These are phyloP conservation scores for Solanum hybrid DNA, from an alignment of 305 asterid genomes.

Conservation along the genomic window DNA sequence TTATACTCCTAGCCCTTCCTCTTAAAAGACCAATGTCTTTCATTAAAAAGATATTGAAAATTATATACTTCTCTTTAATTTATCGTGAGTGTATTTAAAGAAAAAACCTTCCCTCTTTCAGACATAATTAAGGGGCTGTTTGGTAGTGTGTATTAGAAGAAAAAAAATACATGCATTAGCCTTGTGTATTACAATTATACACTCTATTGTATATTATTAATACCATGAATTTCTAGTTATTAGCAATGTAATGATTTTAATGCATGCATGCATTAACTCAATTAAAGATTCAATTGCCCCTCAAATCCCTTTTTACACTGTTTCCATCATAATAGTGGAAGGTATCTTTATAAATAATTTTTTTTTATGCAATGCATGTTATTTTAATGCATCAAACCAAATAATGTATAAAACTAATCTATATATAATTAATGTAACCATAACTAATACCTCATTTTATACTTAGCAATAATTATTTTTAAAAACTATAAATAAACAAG, in stretches of 20 bases:
- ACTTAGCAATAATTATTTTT: background rate
- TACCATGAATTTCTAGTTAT: too few species aligned
- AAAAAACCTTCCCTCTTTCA: accelerated
- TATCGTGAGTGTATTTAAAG: background rate
- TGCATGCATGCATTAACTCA: background rate
- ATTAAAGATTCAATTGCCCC: background rate
- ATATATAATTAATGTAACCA: too few species aligned
- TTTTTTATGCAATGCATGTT: too few species aligned
- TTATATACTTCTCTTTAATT: background rate
- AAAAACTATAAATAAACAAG: background rate
- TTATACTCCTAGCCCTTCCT: background rate
- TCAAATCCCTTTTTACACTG: too few species aligned
- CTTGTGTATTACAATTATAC: too few species aligned
- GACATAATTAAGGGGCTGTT: background rate
- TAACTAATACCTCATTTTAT: background rate
- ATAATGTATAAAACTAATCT: too few species aligned
- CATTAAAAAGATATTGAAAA: background rate
- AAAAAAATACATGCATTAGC: too few species aligned
- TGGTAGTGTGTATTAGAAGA: background rate
- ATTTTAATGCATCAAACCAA: too few species aligned
- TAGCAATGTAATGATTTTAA: background rate
- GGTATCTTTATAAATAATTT: too few species aligned
- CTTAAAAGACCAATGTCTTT: background rate
- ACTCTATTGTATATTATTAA: too few species aligned
- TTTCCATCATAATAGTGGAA: background rate